phyloP scores from a whole-genome alignment of 768 basidiomycete genomes.

The Tricholoma sp. region DNA sequence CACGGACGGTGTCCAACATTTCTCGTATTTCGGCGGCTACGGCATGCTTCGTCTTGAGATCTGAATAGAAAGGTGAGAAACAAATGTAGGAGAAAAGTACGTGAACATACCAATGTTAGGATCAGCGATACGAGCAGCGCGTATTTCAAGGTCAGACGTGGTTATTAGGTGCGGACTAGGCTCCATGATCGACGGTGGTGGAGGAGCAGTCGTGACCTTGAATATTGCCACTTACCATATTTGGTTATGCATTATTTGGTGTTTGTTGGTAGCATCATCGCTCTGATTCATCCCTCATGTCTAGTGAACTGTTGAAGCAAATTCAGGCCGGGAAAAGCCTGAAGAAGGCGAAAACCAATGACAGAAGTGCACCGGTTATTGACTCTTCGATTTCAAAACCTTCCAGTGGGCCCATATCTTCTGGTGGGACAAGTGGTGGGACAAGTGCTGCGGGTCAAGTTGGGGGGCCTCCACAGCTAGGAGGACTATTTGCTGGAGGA shows the following conservation, averaged over 20 bases:
- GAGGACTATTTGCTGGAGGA: slow-evolving; percentile 83
- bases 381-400: slow-evolving; percentile 38
- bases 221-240: slow-evolving; percentile 15
- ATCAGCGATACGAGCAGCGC: slow-evolving; percentile 70
- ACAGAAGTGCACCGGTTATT: slow-evolving; percentile 66
- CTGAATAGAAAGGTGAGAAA: slow-evolving; percentile 28
- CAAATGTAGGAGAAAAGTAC: background rate
- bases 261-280: no score
- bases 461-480: slow-evolving; percentile 71
- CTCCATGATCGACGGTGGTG: slow-evolving; percentile 25
- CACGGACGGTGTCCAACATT: slow-evolving; percentile 74
- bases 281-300: no score
- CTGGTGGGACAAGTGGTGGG: slow-evolving; percentile 11
- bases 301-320: slow-evolving; percentile 69
- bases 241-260: slow-evolving; percentile 12
- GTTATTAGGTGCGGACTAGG: slow-evolving; percentile 28
- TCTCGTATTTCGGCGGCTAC: slow-evolving; percentile 79
- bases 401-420: slow-evolving; percentile 35
- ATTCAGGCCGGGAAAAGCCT: slow-evolving; percentile 81
- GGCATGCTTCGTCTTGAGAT: slow-evolving; percentile 63
- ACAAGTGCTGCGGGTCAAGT: slow-evolving; percentile 21
- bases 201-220: slow-evolving; percentile 24
- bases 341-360: slow-evolving; percentile 80
- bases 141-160: slow-evolving; percentile 59
- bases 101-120: slow-evolving; percentile 57